phyloP scores from a whole-genome alignment of 331 rosid species.

The Dryas integrifolia region DNA sequence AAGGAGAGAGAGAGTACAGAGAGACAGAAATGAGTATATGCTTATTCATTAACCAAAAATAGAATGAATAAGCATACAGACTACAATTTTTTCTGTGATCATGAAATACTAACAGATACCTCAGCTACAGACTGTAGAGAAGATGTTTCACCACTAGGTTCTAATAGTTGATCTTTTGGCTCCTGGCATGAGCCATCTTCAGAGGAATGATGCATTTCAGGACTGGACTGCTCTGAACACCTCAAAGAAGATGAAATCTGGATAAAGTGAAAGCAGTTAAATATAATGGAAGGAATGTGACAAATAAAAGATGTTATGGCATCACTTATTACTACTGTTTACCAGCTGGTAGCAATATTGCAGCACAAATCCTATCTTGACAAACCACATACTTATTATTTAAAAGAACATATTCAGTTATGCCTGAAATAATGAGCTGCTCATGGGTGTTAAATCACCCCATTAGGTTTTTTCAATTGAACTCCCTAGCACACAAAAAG shows the following conservation, averaged over 20 bases:
- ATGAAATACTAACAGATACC: conserved; percentile 31
- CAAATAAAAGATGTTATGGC: neutral
- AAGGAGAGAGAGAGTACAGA: too few relatives aligned
- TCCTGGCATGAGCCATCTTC: conserved; percentile 31
- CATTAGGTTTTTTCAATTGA: neutral
- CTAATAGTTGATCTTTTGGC: conserved; percentile 30
- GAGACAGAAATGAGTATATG: too few relatives aligned
- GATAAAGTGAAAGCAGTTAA: conserved; percentile 8
- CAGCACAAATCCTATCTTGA: neutral
- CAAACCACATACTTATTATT: neutral
- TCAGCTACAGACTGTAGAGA: conserved; percentile 29
- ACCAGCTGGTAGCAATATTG: neutral
- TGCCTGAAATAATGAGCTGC: conserved; percentile 1
- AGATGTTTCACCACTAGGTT: conserved; percentile 28
- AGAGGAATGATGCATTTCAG: conserved; percentile 16
- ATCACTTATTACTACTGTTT: neutral
- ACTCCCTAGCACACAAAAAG: neutral
- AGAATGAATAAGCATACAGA: neutral
- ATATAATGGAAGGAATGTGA: neutral
- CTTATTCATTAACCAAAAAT: neutral
- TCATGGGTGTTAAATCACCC: neutral
- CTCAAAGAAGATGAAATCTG: conserved; percentile 39
- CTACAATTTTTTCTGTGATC: neutral
- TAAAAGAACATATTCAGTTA: neutral
- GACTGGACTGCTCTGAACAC: conserved; percentile 30